phyloP scores from a whole-genome alignment of 495 filamentous ascomycete species.

The Neurospora discreta region DNA sequence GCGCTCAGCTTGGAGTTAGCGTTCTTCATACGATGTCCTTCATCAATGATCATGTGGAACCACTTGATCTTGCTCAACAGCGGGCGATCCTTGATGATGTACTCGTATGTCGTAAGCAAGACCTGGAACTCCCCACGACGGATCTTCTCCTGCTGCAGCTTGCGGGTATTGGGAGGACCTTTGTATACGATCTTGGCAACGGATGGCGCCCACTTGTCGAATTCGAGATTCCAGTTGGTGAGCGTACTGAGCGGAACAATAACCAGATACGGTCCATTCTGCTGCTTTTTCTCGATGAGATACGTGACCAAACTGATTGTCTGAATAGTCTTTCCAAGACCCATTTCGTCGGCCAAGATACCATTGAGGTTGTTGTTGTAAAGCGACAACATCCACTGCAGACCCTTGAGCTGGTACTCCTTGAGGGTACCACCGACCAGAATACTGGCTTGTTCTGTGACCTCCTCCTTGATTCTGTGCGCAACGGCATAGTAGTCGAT shows the following conservation, averaged over 20 bases:
- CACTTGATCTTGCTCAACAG: conserved; percentile 94
- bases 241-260: conserved; percentile 94
- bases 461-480: conserved; percentile 86
- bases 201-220: conserved; percentile 95
- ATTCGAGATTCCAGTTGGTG: conserved; percentile 97
- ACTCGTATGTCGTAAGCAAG: conserved; percentile 93
- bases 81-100: conserved; percentile 97
- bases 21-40: conserved; percentile 99
- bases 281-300: conserved; percentile 89
- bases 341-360: conserved; percentile 98
- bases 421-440: conserved; percentile 87
- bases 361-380: conserved; percentile 99
- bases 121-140: conserved; percentile 95
- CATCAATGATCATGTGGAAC: conserved; percentile 99
- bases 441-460: conserved; percentile 68
- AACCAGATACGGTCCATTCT: conserved; percentile 88
- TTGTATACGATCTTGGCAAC: conserved; percentile 89
- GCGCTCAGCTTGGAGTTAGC: conserved; percentile 91
- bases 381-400: conserved; percentile 98
- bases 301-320: conserved; percentile 96
- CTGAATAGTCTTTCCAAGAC: conserved; percentile 98
- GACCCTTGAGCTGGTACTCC: conserved; percentile 94
- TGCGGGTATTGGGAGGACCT: conserved; percentile 79
- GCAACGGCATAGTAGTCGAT: conserved; percentile 98
- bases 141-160: conserved; percentile 85